Conservation (phyloP, 2,329 filamentous ascomycete genomes). For the Thermothelomyces thermophilus region DNA sequence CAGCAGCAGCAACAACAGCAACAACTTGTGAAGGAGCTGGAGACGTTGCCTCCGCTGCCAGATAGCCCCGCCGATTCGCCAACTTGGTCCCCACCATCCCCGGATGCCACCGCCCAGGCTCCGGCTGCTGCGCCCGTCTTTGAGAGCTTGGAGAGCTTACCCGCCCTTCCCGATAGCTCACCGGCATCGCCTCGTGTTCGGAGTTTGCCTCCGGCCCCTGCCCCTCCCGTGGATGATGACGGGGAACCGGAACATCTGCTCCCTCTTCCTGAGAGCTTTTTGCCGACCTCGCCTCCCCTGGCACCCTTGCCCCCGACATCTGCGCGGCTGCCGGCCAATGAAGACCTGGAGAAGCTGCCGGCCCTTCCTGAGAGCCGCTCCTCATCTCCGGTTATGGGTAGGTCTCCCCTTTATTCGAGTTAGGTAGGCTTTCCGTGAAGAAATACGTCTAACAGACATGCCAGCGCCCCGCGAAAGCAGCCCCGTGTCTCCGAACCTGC, state of each 20-base stretch:
- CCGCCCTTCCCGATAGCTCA: slow-evolving; percentile 1
- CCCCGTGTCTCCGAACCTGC: neutral
- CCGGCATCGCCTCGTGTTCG: neutral
- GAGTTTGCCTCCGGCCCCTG: neutral
- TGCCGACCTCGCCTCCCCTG: neutral
- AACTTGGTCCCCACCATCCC: neutral
- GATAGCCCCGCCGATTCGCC: slow-evolving; percentile 13
- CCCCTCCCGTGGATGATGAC: neutral
- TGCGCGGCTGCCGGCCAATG: neutral
- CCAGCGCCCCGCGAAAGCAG: too few relatives aligned
- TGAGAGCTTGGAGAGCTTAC: neutral
- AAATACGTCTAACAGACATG: too few relatives aligned
- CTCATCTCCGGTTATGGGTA: neutral
- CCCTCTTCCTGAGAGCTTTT: neutral
- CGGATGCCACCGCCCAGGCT: too few relatives aligned
- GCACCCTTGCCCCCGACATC: neutral
- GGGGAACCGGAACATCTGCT: neutral
- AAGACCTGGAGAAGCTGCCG: slow-evolving; percentile 3
- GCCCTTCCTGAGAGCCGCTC: slow-evolving; percentile 13
- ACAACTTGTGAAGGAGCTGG: neutral
- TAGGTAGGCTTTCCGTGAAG: too few relatives aligned
- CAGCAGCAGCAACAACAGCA: too few relatives aligned
- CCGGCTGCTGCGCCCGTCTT: neutral
- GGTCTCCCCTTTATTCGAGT: neutral
- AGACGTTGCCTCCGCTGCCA: slow-evolving; percentile 11